Evolutionary conservation across 1,284 basidiomycete species (phyloP).

Genomic region (Anthracocystis panici-leucophaei): DNA sequence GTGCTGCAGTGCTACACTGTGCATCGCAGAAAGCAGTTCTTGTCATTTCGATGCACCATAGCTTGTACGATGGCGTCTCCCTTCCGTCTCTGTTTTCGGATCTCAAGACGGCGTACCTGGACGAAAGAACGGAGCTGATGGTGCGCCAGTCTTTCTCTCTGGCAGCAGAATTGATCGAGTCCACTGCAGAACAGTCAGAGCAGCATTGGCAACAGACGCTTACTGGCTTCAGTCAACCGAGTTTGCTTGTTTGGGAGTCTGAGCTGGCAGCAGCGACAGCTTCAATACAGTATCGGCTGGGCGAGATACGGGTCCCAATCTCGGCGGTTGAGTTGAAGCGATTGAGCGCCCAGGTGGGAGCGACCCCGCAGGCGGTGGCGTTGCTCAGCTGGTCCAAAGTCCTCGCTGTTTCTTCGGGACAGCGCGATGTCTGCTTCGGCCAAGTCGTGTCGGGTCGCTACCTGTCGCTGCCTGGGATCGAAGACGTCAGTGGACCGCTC

Average conservation of each 20-base stretch:
- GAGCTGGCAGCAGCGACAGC: neutral
- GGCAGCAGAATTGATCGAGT: constrained; percentile 3
- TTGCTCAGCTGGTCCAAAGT: constrained; percentile 20
- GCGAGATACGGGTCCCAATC: constrained; percentile 6
- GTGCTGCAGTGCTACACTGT: constrained; percentile 12
- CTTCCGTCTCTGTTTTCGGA: constrained; percentile 17
- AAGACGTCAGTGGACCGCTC: constrained; percentile 23
- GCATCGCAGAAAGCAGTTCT: constrained; percentile 3
- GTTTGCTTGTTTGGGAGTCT: constrained; percentile 1
- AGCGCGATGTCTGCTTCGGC: constrained; percentile 24
- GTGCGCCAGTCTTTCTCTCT: constrained; percentile 10
- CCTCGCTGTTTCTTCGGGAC: constrained; percentile 13
- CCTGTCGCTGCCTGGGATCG: constrained; percentile 13
- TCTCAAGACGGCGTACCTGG: constrained; percentile 5
- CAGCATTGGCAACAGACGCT: constrained; percentile 10
- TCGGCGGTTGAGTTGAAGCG: neutral
- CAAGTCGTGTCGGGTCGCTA: constrained; percentile 27
- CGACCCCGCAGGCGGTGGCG: constrained; percentile 13
- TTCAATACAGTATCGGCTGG: constrained; percentile 3
- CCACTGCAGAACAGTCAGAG: constrained; percentile 5
- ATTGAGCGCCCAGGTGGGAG: constrained; percentile 10
- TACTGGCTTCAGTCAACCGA: neutral
- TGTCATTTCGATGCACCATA: constrained; percentile 26
- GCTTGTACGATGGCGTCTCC: constrained; percentile 29
- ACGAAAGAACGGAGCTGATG: neutral